Conservation (phyloP, 331 rosid genomes). For the Stylosanthes scabra region DNA sequence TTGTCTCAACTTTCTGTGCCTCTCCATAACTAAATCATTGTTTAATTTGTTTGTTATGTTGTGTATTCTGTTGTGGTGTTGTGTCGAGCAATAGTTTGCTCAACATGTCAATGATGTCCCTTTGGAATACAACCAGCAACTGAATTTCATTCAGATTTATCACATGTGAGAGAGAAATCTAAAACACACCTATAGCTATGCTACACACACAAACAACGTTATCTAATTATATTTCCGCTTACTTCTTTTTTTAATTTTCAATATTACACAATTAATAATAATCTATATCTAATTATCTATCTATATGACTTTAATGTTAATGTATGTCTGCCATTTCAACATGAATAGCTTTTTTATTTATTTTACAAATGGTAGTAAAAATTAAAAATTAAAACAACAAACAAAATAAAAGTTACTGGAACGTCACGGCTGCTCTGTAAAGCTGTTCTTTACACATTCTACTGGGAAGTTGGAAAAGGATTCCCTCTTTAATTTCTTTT, state of each 20-base stretch:
- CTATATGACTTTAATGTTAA: too few relatives aligned
- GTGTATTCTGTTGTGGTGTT: constrained; percentile 46
- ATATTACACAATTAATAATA: too few relatives aligned
- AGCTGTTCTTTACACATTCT: constrained; percentile 46
- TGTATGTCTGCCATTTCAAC: too few relatives aligned
- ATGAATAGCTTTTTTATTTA: too few relatives aligned
- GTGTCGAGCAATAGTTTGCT: constrained; percentile 55
- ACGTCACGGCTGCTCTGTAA: constrained; percentile 48
- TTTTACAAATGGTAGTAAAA: background rate
- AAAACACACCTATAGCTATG: too few relatives aligned
- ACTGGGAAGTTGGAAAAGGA: constrained; percentile 43
- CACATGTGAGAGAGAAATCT: constrained; percentile 54
- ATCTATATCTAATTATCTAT: too few relatives aligned
- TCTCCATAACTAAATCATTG: constrained; percentile 19
- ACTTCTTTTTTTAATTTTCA: too few relatives aligned
- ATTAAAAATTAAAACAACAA: too few relatives aligned
- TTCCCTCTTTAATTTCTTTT: constrained; percentile 31
- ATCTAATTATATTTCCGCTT: too few relatives aligned
- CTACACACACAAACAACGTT: too few relatives aligned
- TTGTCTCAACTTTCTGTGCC: too few relatives aligned
- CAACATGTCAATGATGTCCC: constrained; percentile 63
- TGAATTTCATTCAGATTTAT: constrained; percentile 54
- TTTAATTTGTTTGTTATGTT: background rate
- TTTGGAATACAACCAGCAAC: constrained; percentile 48
- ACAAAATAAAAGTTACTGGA: constrained; percentile 33